Percentiles rank a stretch among this genome's conserved stretches.
Conservation (phyloP, 2,329 filamentous ascomycete genomes). For the Fusarium liriodendri region DNA sequence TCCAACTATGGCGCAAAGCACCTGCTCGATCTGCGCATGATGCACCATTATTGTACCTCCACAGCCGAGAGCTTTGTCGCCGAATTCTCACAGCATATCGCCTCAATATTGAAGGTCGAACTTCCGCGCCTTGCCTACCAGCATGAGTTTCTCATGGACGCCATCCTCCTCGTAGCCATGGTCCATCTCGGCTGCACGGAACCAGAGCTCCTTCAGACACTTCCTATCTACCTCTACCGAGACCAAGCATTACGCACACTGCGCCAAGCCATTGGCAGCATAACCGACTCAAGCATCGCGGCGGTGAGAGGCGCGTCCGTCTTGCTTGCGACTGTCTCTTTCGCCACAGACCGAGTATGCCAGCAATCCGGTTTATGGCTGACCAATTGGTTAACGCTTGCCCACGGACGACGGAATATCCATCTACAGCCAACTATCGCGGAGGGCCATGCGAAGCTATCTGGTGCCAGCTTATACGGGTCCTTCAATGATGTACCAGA, state of each 20-base stretch:
- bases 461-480: background rate
- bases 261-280: background rate
- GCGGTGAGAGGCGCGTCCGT: background rate
- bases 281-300: background rate
- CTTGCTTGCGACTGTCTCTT: background rate
- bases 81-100: background rate
- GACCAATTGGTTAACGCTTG: background rate
- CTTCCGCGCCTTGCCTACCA: background rate
- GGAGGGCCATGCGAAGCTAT: background rate
- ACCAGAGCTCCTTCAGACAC: background rate
- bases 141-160: background rate
- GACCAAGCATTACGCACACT: slow-evolving; percentile 1
- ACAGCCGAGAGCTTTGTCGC: background rate
- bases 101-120: slow-evolving; percentile 2
- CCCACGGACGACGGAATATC: background rate
- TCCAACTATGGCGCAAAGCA: slow-evolving; percentile 3
- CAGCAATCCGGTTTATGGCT: slow-evolving; percentile 1
- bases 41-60: background rate
- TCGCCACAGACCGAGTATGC: background rate
- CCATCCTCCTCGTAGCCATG: slow-evolving; percentile 2
- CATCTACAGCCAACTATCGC: background rate
- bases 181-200: background rate
- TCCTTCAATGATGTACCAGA: background rate
- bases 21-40: background rate
- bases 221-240: background rate